Evolutionary conservation across 2,329 filamentous ascomycete species (phyloP).

Genomic region (Scolecobasidium constrictum): DNA sequence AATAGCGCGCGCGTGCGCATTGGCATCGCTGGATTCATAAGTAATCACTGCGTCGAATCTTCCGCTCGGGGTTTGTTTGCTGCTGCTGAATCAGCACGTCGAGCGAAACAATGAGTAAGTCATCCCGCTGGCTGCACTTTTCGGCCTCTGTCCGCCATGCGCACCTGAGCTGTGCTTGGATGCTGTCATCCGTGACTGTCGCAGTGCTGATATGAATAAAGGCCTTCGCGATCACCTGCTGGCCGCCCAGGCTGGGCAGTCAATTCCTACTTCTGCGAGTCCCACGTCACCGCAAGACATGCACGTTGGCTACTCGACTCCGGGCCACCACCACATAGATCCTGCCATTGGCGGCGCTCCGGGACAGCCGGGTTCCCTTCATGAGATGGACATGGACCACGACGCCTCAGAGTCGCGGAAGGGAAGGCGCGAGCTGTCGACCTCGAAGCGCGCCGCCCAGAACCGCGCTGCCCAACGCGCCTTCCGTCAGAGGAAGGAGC

Average conservation of each 20-base stretch:
- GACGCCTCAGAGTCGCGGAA: constrained; percentile 39
- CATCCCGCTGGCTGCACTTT: no score
- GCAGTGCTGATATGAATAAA: constrained; percentile 19
- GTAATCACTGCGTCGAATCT: no score
- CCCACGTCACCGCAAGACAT: constrained; percentile 21
- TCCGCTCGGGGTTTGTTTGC: no score
- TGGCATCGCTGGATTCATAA: no score
- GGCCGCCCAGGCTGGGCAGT: constrained; percentile 37
- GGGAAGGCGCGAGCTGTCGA: constrained; percentile 82
- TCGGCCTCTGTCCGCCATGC: no score
- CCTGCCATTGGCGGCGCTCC: constrained; percentile 42
- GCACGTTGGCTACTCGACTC: constrained; percentile 29
- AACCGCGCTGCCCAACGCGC: constrained; percentile 92
- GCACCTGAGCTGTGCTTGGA: no score
- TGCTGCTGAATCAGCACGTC: no score
- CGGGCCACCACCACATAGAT: constrained; percentile 41
- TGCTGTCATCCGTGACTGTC: no score
- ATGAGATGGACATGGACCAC: constrained; percentile 2
- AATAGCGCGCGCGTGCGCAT: no score
- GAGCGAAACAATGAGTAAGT: no score
- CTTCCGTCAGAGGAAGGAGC: constrained; percentile 94
- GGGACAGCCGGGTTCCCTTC: neutral
- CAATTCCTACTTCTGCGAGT: constrained; percentile 23
- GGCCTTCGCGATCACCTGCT: constrained; percentile 54
- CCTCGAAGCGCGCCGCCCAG: constrained; percentile 91